A percentile compares a stretch with the other conserved stretches of the same genome.
These are phyloP conservation scores for Neurospora sp. DNA, from an alignment of 495 filamentous ascomycete species.

Conservation along the genomic window DNA sequence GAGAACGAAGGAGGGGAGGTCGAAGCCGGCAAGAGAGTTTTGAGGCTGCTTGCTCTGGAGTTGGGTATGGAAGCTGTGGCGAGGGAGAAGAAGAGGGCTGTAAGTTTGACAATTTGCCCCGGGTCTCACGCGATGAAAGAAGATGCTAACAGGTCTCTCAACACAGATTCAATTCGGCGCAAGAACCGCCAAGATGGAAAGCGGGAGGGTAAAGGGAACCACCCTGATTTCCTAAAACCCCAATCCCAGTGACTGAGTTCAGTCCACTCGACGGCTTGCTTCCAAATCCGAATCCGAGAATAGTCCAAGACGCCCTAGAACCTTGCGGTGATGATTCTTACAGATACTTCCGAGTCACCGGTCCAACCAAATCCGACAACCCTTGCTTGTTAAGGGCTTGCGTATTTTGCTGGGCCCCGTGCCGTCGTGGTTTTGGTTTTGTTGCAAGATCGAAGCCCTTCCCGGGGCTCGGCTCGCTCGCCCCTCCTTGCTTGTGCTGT, in stretches of 20 bases:
- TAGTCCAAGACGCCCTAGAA: neutral
- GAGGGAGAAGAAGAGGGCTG: slow-evolving; percentile 82
- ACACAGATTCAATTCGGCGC: slow-evolving; percentile 70
- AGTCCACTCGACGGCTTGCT: neutral
- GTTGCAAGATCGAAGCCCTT: slow-evolving; percentile 16
- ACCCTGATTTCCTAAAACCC: slow-evolving; percentile 26
- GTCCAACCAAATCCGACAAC: slow-evolving; percentile 10
- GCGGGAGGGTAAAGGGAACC: slow-evolving; percentile 63
- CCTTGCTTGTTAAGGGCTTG: neutral
- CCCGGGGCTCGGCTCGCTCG: neutral
- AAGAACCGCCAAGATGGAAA: slow-evolving; percentile 77
- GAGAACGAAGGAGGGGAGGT: slow-evolving; percentile 35
- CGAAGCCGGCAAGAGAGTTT: slow-evolving; percentile 70
- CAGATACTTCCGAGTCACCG: slow-evolving; percentile 52
- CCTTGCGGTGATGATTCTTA: slow-evolving; percentile 44
- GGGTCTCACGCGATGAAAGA: neutral
- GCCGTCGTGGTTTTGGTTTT: slow-evolving; percentile 18
- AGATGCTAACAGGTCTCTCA: slow-evolving; percentile 1
- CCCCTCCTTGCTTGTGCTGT: slow-evolving; percentile 6
- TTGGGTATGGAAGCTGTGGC: slow-evolving; percentile 63
- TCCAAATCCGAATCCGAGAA: neutral
- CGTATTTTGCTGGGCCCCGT: slow-evolving; percentile 1
- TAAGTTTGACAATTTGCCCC: slow-evolving; percentile 20
- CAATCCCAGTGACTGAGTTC: neutral
- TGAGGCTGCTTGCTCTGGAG: slow-evolving; percentile 67